Evolutionary conservation across 192 early-diverging fungal genomes (phyloP), one percentile per base, ranked within the genome.

Genomic region (Polychytrium aggregatum): DNA sequence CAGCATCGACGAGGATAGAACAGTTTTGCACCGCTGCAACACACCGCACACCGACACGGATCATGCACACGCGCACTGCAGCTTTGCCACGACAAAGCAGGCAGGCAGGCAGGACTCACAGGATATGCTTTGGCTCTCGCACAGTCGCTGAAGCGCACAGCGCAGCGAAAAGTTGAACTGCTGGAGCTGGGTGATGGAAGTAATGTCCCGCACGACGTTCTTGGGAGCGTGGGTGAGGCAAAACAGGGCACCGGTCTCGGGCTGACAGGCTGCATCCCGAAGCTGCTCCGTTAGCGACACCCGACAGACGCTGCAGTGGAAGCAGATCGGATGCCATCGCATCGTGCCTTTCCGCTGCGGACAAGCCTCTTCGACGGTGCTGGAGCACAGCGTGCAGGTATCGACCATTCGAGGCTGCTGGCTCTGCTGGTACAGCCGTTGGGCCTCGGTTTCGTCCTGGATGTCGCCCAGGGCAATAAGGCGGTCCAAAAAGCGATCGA

Each of bases 161-260:
- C 81, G 74, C 63, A 98, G 64, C 30, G 92, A 59, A 62, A 89
- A 95, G 38, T 83, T 79, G 63, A 93, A 94, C 68, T 96, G 88
- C 52, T 90, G 75, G 36, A 98, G 67, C 54, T 91, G 84, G 8
- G 92, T 82, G 2, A 95, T 78, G 57, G 76, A 63, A 52, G 78
- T 72, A 50, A 90, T 81, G 8, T 79, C 72, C 22, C 57, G 44
- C 2, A 9, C 29, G 8, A 49, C 40, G 13, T 18, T 42, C 29
- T 42, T 41, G 6, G 45, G 20, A 18, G 44, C 34, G 38, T 69
- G 66, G 11, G 41, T 46, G n/a, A 26, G 14, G 36, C 70, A 72
- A 48, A 43, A 66, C 35, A 63, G 20, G 6, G 46, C 39, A 0
- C 48, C 52, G 16, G 40, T 35, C 14, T 14, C 43, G 24, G 25